Conservation (phyloP, 2,329 filamentous ascomycete species). For the Fusarium floridanum region DNA sequence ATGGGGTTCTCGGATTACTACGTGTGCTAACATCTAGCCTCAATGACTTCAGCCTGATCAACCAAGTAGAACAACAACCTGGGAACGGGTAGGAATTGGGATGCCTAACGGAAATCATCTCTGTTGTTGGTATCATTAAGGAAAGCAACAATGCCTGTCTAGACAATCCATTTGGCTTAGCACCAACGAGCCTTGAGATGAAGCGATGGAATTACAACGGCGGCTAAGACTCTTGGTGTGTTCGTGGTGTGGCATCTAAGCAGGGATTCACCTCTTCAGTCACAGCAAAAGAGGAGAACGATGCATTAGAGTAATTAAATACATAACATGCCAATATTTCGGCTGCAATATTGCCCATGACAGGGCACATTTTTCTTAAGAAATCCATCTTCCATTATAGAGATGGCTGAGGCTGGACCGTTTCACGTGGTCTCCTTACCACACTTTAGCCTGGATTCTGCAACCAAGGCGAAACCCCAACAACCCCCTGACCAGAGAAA, state of each 20-base stretch:
- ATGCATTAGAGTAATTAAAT: background rate
- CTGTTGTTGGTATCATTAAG: background rate
- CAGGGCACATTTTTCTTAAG: background rate
- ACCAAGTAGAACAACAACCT: background rate
- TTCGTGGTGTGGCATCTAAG: background rate
- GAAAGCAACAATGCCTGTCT: background rate
- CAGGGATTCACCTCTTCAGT: background rate
- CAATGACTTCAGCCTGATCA: no score
- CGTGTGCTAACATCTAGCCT: background rate
- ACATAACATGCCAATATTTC: background rate
- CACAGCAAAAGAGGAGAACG: background rate
- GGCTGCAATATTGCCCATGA: background rate
- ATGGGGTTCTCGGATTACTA: no score
- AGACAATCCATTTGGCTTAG: background rate
- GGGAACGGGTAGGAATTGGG: background rate
- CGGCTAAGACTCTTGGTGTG: background rate
- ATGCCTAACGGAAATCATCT: background rate
- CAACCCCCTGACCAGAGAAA: background rate
- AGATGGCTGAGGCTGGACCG: background rate
- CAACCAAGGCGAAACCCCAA: constrained; percentile 36
- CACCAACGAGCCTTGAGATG: background rate
- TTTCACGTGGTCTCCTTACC: background rate
- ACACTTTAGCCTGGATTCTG: constrained; percentile 15
- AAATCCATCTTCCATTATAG: background rate
- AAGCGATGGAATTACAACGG: background rate